Evolutionary conservation across 2,329 filamentous ascomycete species (phyloP).

Genomic region (Teratosphaeria zuluensis): DNA sequence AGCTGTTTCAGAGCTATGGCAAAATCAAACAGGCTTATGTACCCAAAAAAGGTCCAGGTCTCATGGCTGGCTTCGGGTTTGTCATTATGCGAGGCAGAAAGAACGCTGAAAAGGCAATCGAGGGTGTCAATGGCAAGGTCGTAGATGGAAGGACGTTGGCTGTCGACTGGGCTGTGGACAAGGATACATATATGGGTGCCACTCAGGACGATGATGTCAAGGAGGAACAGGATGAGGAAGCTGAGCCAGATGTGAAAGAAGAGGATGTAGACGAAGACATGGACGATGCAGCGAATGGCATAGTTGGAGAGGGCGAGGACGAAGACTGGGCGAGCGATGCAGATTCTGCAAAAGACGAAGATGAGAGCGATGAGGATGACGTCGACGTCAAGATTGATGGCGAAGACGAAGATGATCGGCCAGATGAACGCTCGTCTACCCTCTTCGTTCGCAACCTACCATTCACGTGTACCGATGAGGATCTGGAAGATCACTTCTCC

Average conservation of each 20-base stretch:
- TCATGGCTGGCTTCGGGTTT: constrained; percentile 82
- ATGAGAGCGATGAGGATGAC: constrained; percentile 32
- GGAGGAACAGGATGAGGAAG: constrained; percentile 20
- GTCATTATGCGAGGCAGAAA: constrained; percentile 77
- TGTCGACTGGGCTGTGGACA: constrained; percentile 95
- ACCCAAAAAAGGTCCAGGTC: constrained; percentile 60
- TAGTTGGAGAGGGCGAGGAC: constrained; percentile 12
- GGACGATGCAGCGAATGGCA: constrained; percentile 5
- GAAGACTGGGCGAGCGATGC: constrained; percentile 1
- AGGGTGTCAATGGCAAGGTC: constrained; percentile 76
- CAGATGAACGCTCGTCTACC: constrained; percentile 61
- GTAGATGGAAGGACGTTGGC: constrained; percentile 81
- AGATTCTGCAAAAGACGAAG: constrained; percentile 21
- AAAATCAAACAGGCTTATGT: constrained; percentile 83
- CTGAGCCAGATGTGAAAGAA: constrained; percentile 24
- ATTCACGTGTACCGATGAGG: constrained; percentile 75
- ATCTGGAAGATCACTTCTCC: constrained; percentile 75
- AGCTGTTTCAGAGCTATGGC: constrained; percentile 76
- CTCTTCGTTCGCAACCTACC: constrained; percentile 91
- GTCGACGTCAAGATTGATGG: constrained; percentile 30
- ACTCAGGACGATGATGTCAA: constrained; percentile 2
- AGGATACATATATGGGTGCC: constrained; percentile 32
- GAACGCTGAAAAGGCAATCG: constrained; percentile 83
- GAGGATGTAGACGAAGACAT: constrained; percentile 37
- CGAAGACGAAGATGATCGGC: constrained; percentile 32